phyloP scores from a whole-genome alignment of 805 yeast species.

The Sugiyamaella americana region DNA sequence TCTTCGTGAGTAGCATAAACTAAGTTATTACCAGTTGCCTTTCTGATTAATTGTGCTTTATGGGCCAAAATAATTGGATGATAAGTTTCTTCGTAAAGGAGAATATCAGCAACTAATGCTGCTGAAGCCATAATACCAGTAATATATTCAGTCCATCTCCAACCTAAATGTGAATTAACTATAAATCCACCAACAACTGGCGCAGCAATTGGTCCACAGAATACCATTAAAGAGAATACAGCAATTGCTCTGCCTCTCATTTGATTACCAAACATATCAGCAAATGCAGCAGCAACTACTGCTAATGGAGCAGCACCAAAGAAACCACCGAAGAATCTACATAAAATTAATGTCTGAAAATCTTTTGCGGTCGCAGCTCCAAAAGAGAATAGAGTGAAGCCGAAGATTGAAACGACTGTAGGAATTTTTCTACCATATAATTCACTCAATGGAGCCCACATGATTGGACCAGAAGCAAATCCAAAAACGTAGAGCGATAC shows the following conservation, averaged over 20 bases:
- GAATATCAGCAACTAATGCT: constrained; percentile 33
- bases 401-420: constrained; percentile 50
- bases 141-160: constrained; percentile 81
- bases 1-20: constrained; percentile 71
- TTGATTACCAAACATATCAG: constrained; percentile 66
- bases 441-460: constrained; percentile 90
- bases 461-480: constrained; percentile 85
- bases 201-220: constrained; percentile 71
- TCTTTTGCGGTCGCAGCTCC: constrained; percentile 78
- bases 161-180: constrained; percentile 51
- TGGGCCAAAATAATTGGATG: constrained; percentile 56
- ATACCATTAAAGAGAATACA: constrained; percentile 65
- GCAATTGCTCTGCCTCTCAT: constrained; percentile 72
- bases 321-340: constrained; percentile 76
- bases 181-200: constrained; percentile 73
- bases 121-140: constrained; percentile 54
- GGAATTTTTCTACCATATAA: constrained; percentile 65
- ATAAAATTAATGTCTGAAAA: constrained; percentile 66
- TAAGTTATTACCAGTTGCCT: constrained; percentile 72
- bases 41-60: constrained; percentile 58
- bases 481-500: constrained; percentile 84
- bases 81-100: constrained; percentile 57
- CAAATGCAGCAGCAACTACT: constrained; percentile 80
- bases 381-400: constrained; percentile 55
- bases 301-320: constrained; percentile 83